Conservation (phyloP, 768 basidiomycete genomes). For the Mycena crocata region DNA sequence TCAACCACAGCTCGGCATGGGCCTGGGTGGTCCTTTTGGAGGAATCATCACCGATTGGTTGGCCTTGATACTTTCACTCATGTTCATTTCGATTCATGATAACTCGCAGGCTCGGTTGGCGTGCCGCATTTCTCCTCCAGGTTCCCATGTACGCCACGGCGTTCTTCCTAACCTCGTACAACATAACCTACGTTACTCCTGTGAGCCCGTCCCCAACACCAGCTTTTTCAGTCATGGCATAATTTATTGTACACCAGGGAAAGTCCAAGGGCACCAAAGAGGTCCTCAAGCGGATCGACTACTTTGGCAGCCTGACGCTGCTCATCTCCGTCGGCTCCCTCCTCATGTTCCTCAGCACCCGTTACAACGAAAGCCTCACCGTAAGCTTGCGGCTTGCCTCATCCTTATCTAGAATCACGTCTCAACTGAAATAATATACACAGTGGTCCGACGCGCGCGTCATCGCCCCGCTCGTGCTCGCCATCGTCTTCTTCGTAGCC, state of each 20-base stretch:
- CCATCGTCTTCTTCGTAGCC: conserved; percentile 56
- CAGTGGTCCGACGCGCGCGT: conserved; percentile 75
- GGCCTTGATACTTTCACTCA: conserved; percentile 24
- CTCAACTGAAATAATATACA: conserved; percentile 9
- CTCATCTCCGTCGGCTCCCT: conserved; percentile 70
- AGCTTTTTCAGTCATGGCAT: background rate
- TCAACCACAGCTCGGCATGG: conserved; percentile 73
- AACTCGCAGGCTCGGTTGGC: conserved; percentile 75
- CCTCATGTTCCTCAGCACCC: conserved; percentile 75
- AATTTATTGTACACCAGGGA: conserved; percentile 55
- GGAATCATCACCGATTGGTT: conserved; percentile 78
- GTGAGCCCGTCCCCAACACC: conserved; percentile 49
- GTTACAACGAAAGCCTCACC: conserved; percentile 73
- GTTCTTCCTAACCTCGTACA: conserved; percentile 64
- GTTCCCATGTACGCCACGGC: conserved; percentile 75
- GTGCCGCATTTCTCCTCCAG: conserved; percentile 85
- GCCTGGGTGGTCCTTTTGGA: conserved; percentile 83
- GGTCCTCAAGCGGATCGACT: conserved; percentile 81
- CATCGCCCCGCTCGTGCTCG: conserved; percentile 57
- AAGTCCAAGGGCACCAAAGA: conserved; percentile 74
- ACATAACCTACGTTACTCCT: conserved; percentile 75
- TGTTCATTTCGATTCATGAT: conserved; percentile 10
- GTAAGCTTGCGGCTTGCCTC: conserved; percentile 52
- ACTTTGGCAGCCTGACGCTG: conserved; percentile 74
- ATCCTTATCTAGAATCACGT: conserved; percentile 2